A percentile compares a stretch with the other conserved stretches of the same genome.
phyloP scores from a whole-genome alignment of 164 flowering plant species.

The Kalanchoe fedtschenkoi region DNA sequence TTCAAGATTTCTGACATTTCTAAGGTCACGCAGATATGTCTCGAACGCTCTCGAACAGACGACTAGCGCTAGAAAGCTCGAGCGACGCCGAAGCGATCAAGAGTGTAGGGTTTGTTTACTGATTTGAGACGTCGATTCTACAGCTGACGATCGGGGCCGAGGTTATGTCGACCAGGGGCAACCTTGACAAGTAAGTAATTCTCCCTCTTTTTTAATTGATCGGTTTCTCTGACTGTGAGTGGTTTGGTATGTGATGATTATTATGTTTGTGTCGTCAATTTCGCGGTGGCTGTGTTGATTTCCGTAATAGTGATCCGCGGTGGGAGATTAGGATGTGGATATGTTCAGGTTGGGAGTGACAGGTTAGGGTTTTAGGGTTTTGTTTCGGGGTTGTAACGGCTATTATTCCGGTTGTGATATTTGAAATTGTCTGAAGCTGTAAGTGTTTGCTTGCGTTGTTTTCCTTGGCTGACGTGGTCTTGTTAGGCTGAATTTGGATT shows the following conservation, averaged over 20 bases:
- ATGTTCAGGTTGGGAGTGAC: neutral
- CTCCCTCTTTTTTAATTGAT: neutral
- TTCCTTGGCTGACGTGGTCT: no score
- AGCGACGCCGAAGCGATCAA: neutral
- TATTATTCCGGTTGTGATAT: no score
- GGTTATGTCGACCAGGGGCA: neutral
- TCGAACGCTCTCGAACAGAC: neutral
- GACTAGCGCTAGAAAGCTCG: neutral
- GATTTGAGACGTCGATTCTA: neutral
- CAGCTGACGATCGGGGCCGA: neutral
- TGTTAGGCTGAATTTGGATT: no score
- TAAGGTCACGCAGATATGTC: neutral
- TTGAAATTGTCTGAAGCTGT: no score
- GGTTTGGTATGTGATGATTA: neutral
- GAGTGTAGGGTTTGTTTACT: neutral
- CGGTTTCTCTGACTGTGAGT: no score
- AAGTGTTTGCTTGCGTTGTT: no score
- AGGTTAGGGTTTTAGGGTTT: no score
- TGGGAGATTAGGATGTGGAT: neutral
- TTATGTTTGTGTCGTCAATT: neutral
- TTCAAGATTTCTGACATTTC: neutral
- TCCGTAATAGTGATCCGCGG: neutral
- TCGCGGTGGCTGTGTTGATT: neutral
- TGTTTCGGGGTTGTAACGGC: no score
- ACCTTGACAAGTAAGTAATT: neutral